A percentile compares a stretch with the other conserved stretches of the same genome.
Conservation (phyloP, 495 filamentous ascomycete species). For the Penicillium alfredii region DNA sequence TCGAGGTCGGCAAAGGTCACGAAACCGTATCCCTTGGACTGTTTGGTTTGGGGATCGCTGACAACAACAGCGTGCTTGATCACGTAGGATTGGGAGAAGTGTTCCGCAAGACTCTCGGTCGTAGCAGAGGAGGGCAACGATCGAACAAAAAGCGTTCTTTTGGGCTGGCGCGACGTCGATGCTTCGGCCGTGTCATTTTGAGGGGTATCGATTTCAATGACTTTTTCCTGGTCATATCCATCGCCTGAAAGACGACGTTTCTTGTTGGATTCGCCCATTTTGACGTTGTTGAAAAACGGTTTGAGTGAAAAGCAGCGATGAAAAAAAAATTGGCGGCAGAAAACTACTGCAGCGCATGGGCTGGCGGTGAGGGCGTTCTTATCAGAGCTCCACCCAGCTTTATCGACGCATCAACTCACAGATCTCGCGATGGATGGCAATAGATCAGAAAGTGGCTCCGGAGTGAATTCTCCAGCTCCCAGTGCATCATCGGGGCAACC, state of each 20-base stretch:
- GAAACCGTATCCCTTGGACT: slow-evolving; percentile 89
- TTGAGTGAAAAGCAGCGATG: slow-evolving; percentile 20
- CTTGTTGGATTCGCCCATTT: slow-evolving; percentile 32
- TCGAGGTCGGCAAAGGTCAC: slow-evolving; percentile 92
- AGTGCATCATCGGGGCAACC: slow-evolving; percentile 22
- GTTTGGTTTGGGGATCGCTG: slow-evolving; percentile 70
- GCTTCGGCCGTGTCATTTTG: slow-evolving; percentile 17
- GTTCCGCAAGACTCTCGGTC: slow-evolving; percentile 72
- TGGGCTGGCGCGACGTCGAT: slow-evolving; percentile 31
- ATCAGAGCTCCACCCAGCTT: slow-evolving; percentile 19
- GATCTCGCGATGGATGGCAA: too few species aligned
- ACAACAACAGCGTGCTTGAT: slow-evolving; percentile 92
- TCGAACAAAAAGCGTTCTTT: slow-evolving; percentile 81
- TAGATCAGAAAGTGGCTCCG: too few species aligned
- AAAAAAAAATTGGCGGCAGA: slow-evolving; percentile 47
- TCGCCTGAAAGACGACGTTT: slow-evolving; percentile 29
- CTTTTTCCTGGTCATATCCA: slow-evolving; percentile 8
- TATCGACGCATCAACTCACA: too few species aligned
- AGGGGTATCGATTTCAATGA: slow-evolving; percentile 20
- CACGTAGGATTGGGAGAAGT: slow-evolving; percentile 90
- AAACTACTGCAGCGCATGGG: slow-evolving; percentile 23
- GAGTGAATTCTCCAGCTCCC: slow-evolving; percentile 23
- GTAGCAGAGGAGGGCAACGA: slow-evolving; percentile 73
- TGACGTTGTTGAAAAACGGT: slow-evolving; percentile 18
- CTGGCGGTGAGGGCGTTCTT: slow-evolving; percentile 20